Base-by-base conservation (phyloP, 148 eudicot species). In the Vaccinium myrtillus region DNA sequence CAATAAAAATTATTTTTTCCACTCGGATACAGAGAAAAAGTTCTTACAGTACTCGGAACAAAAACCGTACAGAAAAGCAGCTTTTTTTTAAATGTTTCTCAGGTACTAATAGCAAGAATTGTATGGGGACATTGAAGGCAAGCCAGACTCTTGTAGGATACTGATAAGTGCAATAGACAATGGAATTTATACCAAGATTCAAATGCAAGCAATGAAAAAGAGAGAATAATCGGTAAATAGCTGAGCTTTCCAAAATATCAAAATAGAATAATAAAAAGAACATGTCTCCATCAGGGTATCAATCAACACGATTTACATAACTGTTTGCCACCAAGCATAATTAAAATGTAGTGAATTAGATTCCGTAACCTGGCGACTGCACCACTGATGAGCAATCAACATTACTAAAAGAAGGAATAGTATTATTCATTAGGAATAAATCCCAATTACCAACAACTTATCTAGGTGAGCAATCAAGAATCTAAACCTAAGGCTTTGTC, bases 171-270 rank as follows among this genome's bases (percentile, higher is more conserved):
- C 89, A 88, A 85, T 87, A 70, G 83, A 58, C 82, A 61, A 36
- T 49, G 65, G 89, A 88, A 88, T 85, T 85, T 90, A 90, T 90
- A 85, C 92, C 87, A 85, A 83, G 67, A 76, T 76, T 87, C 54
- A 83, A 84, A 86, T 83, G 82, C 67, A 83, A 55, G 80, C n/a
- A 63, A 77, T 55, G 83, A 65, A 46, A 77, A 27, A 86, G 77
- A 83, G 43, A 58, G 75, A 77, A 27, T 16, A 63, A 84, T 16
- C 7, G 14, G 4, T 65, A 65, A 74, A 49, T 48, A 69, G 73
- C 2, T 9, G 77, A 54, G 49, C 82, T 81, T 84, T 84, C 53
- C 50, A 23, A 83, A 75, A 43, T 75, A 75, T 39, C 51, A n/a
- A 43, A 39, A 75, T 73, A 30, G 39, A 23, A 86, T 59, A 80